Evolutionary conservation across 2,329 filamentous ascomycete species (phyloP), one percentile per base, ranked within the genome.

Genomic region (Nemania serpens): DNA sequence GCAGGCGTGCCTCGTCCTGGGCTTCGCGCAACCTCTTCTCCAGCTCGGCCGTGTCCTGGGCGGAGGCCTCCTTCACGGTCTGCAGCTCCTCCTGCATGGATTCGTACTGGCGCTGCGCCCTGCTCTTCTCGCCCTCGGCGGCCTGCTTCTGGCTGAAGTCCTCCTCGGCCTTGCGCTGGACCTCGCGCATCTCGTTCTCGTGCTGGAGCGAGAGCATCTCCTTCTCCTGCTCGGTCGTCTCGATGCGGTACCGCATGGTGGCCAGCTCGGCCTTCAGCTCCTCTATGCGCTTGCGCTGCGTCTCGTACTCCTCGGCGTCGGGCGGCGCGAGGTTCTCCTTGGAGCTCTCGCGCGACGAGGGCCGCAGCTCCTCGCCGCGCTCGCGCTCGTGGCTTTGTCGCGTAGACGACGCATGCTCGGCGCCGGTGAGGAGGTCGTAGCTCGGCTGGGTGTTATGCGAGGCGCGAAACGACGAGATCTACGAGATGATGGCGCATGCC

Each of bases 261-360:
- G 93, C 95, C 43, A 98, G 81, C 75, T 97, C 92, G 1, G 94
- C 91, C 71, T 94, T 93, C 25, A 98, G 82, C 66, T 93, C 89
- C 71, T 98, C 93, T 61, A 83, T 84, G 37, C 79, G 79, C 57
- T 78, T 81, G 50, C 81, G 79, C 71, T 84, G 84, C 47, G 78
- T 81, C 70, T 87, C 84, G 70, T 86, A 85, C 57, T 83, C 80
- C 60, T 85, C 82, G n/a, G 81, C 80, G 60, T 86, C 84, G 1
- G 82, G 78, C 0, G 85, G 84, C 34, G 83, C 81, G 67, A 83
- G 78, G 70, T 87, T 87, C 70, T 84, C 85, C 70, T 84, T 87
- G 63, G 77, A 84, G 70, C 83, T 86, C 58, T 86, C 84, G 64
- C 78, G 79, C 47, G 84, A 86, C n/a, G 77, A 76, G 46, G 78